Evolutionary conservation across 2,329 filamentous ascomycete species (phyloP).

Genomic region (Cercospora sp.): DNA sequence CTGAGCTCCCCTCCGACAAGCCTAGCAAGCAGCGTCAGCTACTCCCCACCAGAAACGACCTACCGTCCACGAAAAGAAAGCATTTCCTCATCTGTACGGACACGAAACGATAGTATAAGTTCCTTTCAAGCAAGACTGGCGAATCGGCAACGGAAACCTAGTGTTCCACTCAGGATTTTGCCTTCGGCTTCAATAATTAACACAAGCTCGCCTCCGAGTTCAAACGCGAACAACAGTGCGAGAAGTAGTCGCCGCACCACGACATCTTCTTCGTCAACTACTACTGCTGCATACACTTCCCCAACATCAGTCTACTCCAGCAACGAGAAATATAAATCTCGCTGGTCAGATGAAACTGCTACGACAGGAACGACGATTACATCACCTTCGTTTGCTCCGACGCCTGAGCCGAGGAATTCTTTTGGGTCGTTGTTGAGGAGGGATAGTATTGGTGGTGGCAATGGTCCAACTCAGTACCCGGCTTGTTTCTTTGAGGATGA

Average conservation of each 20-base stretch:
- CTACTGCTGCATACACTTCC: slow-evolving; percentile 16
- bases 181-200: not conserved
- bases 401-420: slow-evolving; percentile 27
- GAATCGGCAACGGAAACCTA: slow-evolving; percentile 13
- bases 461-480: slow-evolving; percentile 31
- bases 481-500: slow-evolving; percentile 38
- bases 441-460: slow-evolving; percentile 11
- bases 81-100: slow-evolving; percentile 29
- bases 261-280: not conserved
- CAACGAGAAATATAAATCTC: not conserved
- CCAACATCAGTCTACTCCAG: not conserved
- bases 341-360: slow-evolving; percentile 37
- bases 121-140: slow-evolving; percentile 22
- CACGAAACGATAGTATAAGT: slow-evolving; percentile 33
- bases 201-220: not conserved
- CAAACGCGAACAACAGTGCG: not conserved
- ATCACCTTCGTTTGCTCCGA: slow-evolving; percentile 25
- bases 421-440: slow-evolving; percentile 30
- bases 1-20: not conserved
- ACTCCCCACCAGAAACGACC: slow-evolving; percentile 22
- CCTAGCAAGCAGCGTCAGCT: not conserved
- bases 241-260: not conserved
- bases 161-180: slow-evolving; percentile 25
- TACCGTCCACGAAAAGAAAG: slow-evolving; percentile 34
- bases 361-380: slow-evolving; percentile 22